Conservation (phyloP, 139 green algal species). For the Chlorella sp. region DNA sequence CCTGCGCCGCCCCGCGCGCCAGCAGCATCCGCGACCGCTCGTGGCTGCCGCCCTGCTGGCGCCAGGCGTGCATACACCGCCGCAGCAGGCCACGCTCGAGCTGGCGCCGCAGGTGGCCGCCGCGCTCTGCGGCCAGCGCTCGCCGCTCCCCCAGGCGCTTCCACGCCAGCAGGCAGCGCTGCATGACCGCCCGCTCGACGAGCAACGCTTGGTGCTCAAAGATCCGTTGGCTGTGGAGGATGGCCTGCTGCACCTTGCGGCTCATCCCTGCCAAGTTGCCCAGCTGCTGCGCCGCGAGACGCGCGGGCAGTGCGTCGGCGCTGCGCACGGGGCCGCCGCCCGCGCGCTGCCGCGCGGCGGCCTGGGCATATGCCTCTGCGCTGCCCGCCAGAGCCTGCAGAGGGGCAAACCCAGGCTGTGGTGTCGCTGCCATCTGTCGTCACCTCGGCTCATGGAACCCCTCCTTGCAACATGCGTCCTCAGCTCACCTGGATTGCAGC, state of each 20-base stretch:
- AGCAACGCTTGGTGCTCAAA: slow-evolving; percentile 66
- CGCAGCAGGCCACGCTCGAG: slow-evolving; percentile 2
- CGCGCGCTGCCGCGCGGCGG: slow-evolving; percentile 46
- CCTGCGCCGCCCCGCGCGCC: neutral
- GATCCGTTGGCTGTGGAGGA: slow-evolving; percentile 77
- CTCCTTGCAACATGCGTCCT: too few relatives aligned
- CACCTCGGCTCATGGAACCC: too few relatives aligned
- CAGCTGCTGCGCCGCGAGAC: slow-evolving; percentile 82
- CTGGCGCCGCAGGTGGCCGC: too few relatives aligned
- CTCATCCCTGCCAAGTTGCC: slow-evolving; percentile 79
- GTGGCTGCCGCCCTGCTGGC: neutral
- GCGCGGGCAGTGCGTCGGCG: slow-evolving; percentile 74
- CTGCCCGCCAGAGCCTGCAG: slow-evolving; percentile 12
- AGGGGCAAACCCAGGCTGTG: too few relatives aligned
- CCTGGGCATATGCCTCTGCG: slow-evolving; percentile 38
- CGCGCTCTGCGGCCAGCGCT: neutral
- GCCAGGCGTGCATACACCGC: slow-evolving; percentile 24
- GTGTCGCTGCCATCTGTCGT: too few relatives aligned
- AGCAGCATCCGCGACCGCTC: neutral
- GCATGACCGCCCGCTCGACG: slow-evolving; percentile 54
- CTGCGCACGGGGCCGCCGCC: slow-evolving; percentile 53
- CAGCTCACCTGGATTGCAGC: slow-evolving; percentile 32
- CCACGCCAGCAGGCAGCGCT: neutral
- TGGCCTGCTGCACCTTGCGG: slow-evolving; percentile 78
- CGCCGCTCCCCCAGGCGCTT: too few relatives aligned